A percentile compares a stretch with the other conserved stretches of the same genome.
Conservation (phyloP, 352 stramenopile genomes). For the Phytopythium ostracodes region DNA sequence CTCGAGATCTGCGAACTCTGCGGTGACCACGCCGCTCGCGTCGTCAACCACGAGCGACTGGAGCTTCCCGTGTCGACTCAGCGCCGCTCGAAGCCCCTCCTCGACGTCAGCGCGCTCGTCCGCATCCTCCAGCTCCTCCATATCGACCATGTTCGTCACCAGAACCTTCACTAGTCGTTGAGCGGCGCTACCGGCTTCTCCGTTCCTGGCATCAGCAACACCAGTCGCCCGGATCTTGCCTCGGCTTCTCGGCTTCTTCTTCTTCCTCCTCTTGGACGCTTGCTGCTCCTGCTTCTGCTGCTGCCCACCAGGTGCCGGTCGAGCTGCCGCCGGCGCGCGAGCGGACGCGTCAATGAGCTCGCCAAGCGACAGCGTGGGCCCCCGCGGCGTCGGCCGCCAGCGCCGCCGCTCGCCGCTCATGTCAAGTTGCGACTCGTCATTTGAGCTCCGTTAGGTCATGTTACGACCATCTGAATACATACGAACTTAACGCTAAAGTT, state of each 20-base stretch:
- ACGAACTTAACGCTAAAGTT: neutral
- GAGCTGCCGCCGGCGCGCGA: neutral
- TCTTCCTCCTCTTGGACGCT: constrained; percentile 2
- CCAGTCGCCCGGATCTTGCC: neutral
- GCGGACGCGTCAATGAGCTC: neutral
- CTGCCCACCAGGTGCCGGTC: neutral
- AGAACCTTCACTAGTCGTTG: neutral
- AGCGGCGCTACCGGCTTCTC: neutral
- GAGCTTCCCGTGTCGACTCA: neutral
- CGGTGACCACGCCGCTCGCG: neutral
- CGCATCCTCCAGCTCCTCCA: neutral
- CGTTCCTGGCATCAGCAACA: no score
- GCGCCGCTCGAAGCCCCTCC: neutral
- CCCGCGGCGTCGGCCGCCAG: constrained; percentile 1
- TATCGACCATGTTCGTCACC: neutral
- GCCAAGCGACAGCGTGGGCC: neutral
- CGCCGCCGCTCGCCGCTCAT: neutral
- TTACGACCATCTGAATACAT: neutral
- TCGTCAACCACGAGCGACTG: neutral
- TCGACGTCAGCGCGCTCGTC: neutral
- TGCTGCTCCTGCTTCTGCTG: neutral
- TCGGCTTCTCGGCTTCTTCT: constrained; percentile 10
- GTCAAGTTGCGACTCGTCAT: no score
- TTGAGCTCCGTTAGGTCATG: no score
- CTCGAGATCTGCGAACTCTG: neutral